Evolutionary conservation across 1,284 basidiomycete species (phyloP).

Genomic region (Malassezia sympodialis): DNA sequence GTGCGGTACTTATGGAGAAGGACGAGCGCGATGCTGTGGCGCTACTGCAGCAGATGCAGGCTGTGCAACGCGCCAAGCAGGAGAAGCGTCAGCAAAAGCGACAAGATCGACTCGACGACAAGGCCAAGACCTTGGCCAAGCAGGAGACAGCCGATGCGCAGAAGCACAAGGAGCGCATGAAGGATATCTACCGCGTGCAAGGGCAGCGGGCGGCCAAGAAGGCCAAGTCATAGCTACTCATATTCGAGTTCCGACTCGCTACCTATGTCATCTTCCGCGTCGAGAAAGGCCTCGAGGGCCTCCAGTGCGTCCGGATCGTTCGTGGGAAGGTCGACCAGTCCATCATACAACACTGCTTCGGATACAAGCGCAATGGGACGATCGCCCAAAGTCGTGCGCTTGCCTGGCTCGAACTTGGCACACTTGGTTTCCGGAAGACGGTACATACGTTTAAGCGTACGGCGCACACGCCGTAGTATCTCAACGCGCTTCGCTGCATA

Average conservation of each 20-base stretch:
- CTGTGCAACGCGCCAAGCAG: constrained; percentile 79
- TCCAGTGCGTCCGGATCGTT: constrained; percentile 10
- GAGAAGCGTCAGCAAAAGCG: constrained; percentile 57
- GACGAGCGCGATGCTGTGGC: constrained; percentile 86
- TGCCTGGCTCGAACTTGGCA: constrained; percentile 28
- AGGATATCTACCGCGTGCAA: constrained; percentile 32
- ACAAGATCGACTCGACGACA: constrained; percentile 19
- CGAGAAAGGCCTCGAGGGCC: constrained; percentile 6
- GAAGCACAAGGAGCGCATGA: constrained; percentile 41
- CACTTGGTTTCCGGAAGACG: constrained; percentile 28
- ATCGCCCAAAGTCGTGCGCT: neutral
- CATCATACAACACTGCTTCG: neutral
- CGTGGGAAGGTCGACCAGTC: neutral
- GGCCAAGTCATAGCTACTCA: constrained; percentile 22
- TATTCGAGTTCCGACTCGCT: constrained; percentile 3
- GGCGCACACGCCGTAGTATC: constrained; percentile 26
- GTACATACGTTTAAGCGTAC: constrained; percentile 37
- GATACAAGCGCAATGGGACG: neutral
- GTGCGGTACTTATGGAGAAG: constrained; percentile 81
- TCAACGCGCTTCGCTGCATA: constrained; percentile 27
- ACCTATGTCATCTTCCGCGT: neutral
- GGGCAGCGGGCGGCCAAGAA: constrained; percentile 37
- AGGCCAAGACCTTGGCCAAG: constrained; percentile 22
- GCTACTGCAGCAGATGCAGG: constrained; percentile 87
- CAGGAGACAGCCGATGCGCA: constrained; percentile 21